Evolutionary conservation across 1,284 basidiomycete genomes (phyloP).

Genomic region (Xerocomus cyaneibrunnescens): DNA sequence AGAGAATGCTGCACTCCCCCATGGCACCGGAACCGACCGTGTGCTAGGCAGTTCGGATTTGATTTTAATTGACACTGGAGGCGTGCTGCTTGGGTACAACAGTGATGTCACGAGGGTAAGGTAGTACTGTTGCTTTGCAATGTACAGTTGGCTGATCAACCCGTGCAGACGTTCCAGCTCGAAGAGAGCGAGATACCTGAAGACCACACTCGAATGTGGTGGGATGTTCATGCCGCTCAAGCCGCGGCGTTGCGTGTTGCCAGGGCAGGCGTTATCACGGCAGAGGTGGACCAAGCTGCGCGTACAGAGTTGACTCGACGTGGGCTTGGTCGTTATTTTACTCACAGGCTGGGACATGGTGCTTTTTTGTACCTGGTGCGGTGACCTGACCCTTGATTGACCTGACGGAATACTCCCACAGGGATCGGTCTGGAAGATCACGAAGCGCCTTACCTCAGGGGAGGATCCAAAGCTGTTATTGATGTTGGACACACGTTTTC

Average conservation of each 20-base stretch:
- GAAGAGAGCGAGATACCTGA: conserved; percentile 53
- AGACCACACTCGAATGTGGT: conserved; percentile 64
- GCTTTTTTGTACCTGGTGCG: conserved; percentile 18
- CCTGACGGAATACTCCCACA: conserved; percentile 25
- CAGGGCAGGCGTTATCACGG: conserved; percentile 49
- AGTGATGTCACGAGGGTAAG: conserved; percentile 78
- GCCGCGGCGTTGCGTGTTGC: conserved; percentile 51
- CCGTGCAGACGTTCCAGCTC: conserved; percentile 66
- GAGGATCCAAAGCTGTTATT: conserved; percentile 60
- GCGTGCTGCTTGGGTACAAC: conserved; percentile 67
- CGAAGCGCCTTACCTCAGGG: conserved; percentile 77
- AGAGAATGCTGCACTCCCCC: conserved; percentile 86
- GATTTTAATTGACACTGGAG: conserved; percentile 77
- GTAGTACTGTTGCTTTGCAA: background rate
- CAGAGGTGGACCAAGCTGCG: conserved; percentile 66
- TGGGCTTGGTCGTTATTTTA: conserved; percentile 66
- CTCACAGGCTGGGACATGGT: conserved; percentile 82
- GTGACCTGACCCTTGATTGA: conserved; percentile 13
- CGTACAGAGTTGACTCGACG: conserved; percentile 48
- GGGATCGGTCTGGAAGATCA: conserved; percentile 84
- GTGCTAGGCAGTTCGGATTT: conserved; percentile 58
- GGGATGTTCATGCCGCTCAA: conserved; percentile 67
- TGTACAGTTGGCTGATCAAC: background rate
- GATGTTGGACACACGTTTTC: conserved; percentile 73
- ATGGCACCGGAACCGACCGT: conserved; percentile 75